Evolutionary conservation across 225 moss, liverwort and hornwort genomes (phyloP).

Genomic region (Antitrichia curtipendula): DNA sequence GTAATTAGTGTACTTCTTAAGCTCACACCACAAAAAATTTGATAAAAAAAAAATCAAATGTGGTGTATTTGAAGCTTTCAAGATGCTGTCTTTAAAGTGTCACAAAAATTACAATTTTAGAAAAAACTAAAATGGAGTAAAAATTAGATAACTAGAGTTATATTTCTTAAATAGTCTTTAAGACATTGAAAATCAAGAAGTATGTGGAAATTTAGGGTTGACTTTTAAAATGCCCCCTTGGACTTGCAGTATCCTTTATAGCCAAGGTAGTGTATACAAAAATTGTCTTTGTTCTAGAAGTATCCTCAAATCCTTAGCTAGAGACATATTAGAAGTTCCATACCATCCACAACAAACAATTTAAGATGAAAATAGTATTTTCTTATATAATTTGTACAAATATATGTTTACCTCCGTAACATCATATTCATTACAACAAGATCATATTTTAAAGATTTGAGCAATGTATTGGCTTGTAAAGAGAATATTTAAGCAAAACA

Average conservation of each 20-base stretch:
- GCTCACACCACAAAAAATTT: background rate
- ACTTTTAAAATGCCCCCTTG: accelerated
- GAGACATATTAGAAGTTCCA: too few relatives aligned
- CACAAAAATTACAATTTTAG: background rate
- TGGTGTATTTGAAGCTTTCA: background rate
- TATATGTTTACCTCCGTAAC: background rate
- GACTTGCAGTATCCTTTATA: background rate
- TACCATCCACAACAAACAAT: accelerated
- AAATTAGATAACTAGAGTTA: too few relatives aligned
- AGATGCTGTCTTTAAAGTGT: background rate
- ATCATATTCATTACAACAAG: background rate
- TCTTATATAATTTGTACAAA: background rate
- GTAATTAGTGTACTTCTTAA: background rate
- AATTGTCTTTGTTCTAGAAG: background rate
- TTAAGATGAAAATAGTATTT: background rate
- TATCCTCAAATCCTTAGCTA: background rate
- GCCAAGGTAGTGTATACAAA: background rate
- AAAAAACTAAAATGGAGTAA: background rate
- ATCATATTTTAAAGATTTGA: background rate
- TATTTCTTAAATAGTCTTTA: too few relatives aligned
- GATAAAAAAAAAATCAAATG: background rate
- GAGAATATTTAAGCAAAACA: background rate
- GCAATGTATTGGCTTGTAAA: background rate
- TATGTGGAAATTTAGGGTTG: background rate
- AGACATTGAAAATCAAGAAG: too few relatives aligned